Base-by-base conservation (phyloP, 441 rosid species). In the Bruguiera hainesii region DNA sequence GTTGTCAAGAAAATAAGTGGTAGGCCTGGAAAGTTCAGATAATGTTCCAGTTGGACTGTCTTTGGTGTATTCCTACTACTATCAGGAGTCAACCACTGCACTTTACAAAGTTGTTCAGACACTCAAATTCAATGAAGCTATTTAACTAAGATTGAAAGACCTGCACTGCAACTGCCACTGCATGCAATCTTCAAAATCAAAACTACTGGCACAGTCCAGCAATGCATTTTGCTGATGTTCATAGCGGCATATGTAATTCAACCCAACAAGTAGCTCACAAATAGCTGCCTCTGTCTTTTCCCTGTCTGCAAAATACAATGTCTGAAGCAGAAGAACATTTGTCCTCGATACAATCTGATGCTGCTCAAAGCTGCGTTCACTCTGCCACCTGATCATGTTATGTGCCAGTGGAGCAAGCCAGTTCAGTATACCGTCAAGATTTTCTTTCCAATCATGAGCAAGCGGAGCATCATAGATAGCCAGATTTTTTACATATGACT, bases 381-480 rank as follows among this genome's bases (percentile, higher is more conserved):
- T 89, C 66, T 94, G 99, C 99, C 99, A 94, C 60, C 91, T 69
- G 66, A 94, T 88, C 96, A 84, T 89, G 83, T 91, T 94, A 75
- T 91, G 99, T 0, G 99, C 99, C 49, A 94, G 77, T 0, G 98
- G 99, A 1, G 91, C 88, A 61, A 95, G 93, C 99, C 99, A 95
- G 56, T 74, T 75, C 1, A 94, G 82, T 65, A 85, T 88, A 59
- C 84, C 77, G n/a, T 88, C 91, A 30, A 94, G 84, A 19, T 83
- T 86, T 63, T 89, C 96, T 78, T 87, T 94, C 98, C 99, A 94
- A 66, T 88, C 94, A 3, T 91, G 97, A 61, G 98, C 99, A 31
- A 94, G 81, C 1, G 96, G 89, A 67, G 99, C 98, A 67, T 95
- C 99, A 63, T 88, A 95, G 71, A 95, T 95, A 0, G 94, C 96